Conservation (phyloP, 208 protist species). For the Crithidia expoeki region DNA sequence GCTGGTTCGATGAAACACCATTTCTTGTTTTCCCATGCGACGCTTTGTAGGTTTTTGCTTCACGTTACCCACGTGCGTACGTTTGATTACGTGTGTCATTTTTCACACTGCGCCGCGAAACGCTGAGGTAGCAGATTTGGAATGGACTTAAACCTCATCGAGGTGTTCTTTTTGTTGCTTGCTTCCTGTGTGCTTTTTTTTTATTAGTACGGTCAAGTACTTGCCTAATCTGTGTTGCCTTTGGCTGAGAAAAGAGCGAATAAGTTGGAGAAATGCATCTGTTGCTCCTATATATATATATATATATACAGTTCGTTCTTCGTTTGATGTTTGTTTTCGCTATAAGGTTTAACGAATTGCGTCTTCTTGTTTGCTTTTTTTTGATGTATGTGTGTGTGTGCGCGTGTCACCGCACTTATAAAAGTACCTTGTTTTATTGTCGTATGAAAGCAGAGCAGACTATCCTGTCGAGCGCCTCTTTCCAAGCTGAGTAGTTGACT, state of each 20-base stretch:
- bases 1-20: neutral
- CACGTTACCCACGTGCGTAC: neutral
- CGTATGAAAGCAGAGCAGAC: neutral
- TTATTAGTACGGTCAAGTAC: neutral
- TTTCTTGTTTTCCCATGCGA: neutral
- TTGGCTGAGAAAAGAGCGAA: neutral
- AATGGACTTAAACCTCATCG: neutral
- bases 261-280: neutral
- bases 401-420: conserved; percentile 5
- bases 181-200: neutral
- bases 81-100: too few species aligned
- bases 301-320: neutral
- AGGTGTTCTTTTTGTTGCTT: neutral
- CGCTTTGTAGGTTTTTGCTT: neutral
- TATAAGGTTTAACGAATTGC: neutral
- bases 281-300: neutral
- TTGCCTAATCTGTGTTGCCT: too few species aligned
- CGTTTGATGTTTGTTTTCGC: neutral
- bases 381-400: neutral
- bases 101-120: too few species aligned
- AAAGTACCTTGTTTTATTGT: neutral
- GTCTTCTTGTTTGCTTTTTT: conserved; percentile 7
- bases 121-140: neutral
- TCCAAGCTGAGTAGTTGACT: conserved; percentile 6
- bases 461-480: conserved; percentile 2